Percentiles rank a stretch among this genome's conserved stretches.
Conservation (phyloP, 805 yeast genomes). For the Dipodascopsis uninucleata region DNA sequence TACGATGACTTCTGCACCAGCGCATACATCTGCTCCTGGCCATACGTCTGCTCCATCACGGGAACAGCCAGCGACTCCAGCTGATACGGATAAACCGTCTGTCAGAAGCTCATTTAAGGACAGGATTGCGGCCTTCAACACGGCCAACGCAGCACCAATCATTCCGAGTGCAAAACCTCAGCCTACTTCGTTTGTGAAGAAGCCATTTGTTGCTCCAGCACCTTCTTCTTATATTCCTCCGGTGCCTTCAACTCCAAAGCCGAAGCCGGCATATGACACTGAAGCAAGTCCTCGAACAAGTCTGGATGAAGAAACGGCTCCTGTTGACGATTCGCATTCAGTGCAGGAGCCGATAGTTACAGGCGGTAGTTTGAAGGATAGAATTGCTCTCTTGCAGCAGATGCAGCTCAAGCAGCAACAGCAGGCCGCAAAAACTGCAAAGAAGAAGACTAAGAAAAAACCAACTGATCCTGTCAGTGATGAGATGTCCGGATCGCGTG, state of each 20-base stretch:
- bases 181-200: slow-evolving; percentile 50
- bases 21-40: slow-evolving; percentile 1
- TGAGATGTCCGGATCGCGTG: too few species aligned
- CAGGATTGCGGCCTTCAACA: slow-evolving; percentile 51
- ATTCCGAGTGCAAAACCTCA: slow-evolving; percentile 40
- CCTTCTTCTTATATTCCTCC: slow-evolving; percentile 39
- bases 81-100: slow-evolving; percentile 2
- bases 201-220: slow-evolving; percentile 55
- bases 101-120: slow-evolving; percentile 40
- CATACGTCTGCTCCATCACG: slow-evolving; percentile 24
- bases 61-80: slow-evolving; percentile 5
- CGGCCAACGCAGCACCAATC: slow-evolving; percentile 40
- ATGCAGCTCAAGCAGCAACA: slow-evolving; percentile 76
- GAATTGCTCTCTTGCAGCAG: slow-evolving; percentile 79
- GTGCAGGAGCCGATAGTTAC: slow-evolving; percentile 22
- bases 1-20: slow-evolving; percentile 3
- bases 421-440: slow-evolving; percentile 16
- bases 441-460: slow-evolving; percentile 13
- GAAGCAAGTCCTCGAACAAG: not conserved
- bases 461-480: too few species aligned
- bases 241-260: slow-evolving; percentile 14
- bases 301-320: slow-evolving; percentile 1
- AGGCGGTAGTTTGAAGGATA: slow-evolving; percentile 65
- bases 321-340: slow-evolving; percentile 11
- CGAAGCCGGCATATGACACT: slow-evolving; percentile 7